Evolutionary conservation across 768 basidiomycete genomes (phyloP).

Genomic region (Austroboletus festivus): DNA sequence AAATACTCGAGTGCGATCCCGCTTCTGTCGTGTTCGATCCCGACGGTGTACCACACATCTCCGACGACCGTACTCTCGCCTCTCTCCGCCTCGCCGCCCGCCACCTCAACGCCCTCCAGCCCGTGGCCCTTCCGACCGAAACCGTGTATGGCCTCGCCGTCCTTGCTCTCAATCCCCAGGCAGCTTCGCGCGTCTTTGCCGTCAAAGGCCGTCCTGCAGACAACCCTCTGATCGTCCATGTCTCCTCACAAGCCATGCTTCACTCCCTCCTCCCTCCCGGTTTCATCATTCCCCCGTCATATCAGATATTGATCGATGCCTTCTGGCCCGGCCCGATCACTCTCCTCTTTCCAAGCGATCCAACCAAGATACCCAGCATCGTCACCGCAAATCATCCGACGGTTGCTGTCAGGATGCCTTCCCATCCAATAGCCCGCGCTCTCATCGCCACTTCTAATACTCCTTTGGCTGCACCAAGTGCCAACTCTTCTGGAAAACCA

Average conservation of each 20-base stretch:
- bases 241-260: slow-evolving; percentile 85
- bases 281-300: slow-evolving; percentile 61
- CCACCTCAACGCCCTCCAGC: slow-evolving; percentile 44
- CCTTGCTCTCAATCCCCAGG: slow-evolving; percentile 60
- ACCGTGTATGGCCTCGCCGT: slow-evolving; percentile 99
- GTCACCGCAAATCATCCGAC: slow-evolving; percentile 79
- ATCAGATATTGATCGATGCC: slow-evolving; percentile 68
- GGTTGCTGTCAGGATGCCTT: slow-evolving; percentile 91
- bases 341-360: slow-evolving; percentile 79
- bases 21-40: slow-evolving; percentile 54
- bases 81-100: slow-evolving; percentile 56
- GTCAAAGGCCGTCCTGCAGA: slow-evolving; percentile 92
- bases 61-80: slow-evolving; percentile 47
- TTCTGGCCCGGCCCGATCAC: slow-evolving; percentile 98
- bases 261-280: slow-evolving; percentile 62
- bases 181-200: slow-evolving; percentile 72
- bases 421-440: slow-evolving; percentile 88
- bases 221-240: slow-evolving; percentile 96
- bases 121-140: slow-evolving; percentile 93
- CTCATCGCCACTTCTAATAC: slow-evolving; percentile 71
- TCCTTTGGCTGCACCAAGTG: slow-evolving; percentile 92
- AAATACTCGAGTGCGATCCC: slow-evolving; percentile 61
- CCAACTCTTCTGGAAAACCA: slow-evolving; percentile 91
- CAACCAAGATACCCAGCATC: slow-evolving; percentile 58
- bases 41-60: slow-evolving; percentile 45